phyloP scores from a whole-genome alignment of 129 eudicot species.

The Flaveria trinervia region DNA sequence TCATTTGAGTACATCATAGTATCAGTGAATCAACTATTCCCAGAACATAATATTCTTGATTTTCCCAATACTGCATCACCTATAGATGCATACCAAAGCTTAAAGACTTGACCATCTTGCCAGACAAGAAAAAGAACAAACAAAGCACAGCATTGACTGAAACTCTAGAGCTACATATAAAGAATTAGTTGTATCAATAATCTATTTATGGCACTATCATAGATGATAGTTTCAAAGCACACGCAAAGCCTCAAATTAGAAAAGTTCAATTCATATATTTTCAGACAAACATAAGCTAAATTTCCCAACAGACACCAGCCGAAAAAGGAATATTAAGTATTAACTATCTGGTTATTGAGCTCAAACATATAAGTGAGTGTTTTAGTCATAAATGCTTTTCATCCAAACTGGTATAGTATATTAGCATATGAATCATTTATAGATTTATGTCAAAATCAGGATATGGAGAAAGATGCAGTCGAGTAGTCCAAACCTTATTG shows the following conservation, averaged over 20 bases:
- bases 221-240: background rate
- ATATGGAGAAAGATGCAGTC: background rate
- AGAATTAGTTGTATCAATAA: background rate
- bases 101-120: background rate
- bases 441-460: conserved; percentile 3
- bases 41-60: background rate
- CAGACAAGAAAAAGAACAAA: background rate
- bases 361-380: background rate
- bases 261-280: background rate
- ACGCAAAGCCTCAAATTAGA: background rate
- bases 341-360: background rate
- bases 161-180: background rate
- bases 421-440: conserved; percentile 6
- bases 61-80: conserved; percentile 1
- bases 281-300: background rate
- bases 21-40: background rate
- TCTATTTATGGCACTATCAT: background rate
- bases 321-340: background rate
- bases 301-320: background rate
- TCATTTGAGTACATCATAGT: background rate
- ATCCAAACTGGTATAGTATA: background rate
- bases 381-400: conserved; percentile 6
- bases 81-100: conserved; percentile 17
- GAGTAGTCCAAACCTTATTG: background rate
- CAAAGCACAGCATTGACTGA: conserved; percentile 1